phyloP scores from a whole-genome alignment of 2,329 filamentous ascomycete species.

The Alternaria sp. region DNA sequence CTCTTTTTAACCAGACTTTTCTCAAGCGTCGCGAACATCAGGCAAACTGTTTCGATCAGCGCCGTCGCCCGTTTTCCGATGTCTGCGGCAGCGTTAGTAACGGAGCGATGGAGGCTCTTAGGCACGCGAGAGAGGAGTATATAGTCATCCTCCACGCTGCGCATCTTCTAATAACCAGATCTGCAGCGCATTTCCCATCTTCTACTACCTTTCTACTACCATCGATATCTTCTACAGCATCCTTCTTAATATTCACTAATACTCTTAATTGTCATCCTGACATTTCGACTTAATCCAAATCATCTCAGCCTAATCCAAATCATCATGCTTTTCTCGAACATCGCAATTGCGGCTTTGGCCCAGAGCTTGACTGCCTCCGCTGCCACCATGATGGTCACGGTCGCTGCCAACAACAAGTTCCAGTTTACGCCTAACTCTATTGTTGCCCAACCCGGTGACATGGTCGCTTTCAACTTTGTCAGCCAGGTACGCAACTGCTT shows the following conservation, averaged over 20 bases:
- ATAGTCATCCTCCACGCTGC: neutral
- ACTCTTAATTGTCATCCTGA: neutral
- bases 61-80: neutral
- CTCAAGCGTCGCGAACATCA: conserved; percentile 1
- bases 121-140: neutral
- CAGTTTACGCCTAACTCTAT: conserved; percentile 35
- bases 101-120: neutral
- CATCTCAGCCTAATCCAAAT: neutral
- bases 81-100: neutral
- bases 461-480: conserved; percentile 37
- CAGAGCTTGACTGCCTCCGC: conserved; percentile 34
- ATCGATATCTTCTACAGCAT: neutral
- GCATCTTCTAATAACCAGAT: neutral
- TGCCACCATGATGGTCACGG: conserved; percentile 38
- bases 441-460: conserved; percentile 36
- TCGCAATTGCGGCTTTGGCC: conserved; percentile 27
- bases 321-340: conserved; percentile 32
- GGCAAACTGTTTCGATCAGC: conserved; percentile 2
- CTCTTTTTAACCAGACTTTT: neutral
- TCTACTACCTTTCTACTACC: neutral
- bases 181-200: conserved; percentile 10
- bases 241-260: neutral
- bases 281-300: neutral
- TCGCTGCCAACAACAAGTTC: conserved; percentile 41
- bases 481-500: conserved; percentile 15